phyloP scores from a whole-genome alignment of 2,329 filamentous ascomycete species.

The Xylaria sp. region DNA sequence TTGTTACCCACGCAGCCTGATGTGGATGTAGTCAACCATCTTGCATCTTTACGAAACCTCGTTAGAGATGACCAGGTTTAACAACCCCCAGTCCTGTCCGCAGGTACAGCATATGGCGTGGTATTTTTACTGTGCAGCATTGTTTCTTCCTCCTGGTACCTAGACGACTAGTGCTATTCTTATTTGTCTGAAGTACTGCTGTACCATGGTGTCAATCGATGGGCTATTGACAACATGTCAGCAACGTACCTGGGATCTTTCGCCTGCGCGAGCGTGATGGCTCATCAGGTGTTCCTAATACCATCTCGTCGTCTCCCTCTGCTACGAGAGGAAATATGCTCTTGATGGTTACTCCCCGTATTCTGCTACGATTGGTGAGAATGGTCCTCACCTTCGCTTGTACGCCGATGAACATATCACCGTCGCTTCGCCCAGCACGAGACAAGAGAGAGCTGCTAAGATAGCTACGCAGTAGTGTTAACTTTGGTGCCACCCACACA shows the following conservation, averaged over 20 bases:
- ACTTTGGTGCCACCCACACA: slow-evolving; percentile 34
- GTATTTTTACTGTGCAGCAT: slow-evolving; percentile 29
- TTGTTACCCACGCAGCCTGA: slow-evolving; percentile 30
- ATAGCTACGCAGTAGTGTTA: slow-evolving; percentile 33
- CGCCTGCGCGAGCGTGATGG: background rate
- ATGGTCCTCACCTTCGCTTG: background rate
- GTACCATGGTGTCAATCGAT: background rate
- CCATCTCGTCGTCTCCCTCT: background rate
- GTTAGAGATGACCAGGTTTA: slow-evolving; percentile 19
- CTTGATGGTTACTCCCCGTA: too few species aligned
- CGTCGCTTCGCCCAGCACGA: background rate
- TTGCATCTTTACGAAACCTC: slow-evolving; percentile 19
- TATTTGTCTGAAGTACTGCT: background rate
- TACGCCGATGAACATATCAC: slow-evolving; percentile 17
- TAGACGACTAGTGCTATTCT: slow-evolving; percentile 12
- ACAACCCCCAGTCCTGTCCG: slow-evolving; percentile 11
- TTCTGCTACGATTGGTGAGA: background rate
- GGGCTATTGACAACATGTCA: background rate
- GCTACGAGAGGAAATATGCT: background rate
- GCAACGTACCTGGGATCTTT: slow-evolving; percentile 7
- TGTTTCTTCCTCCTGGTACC: slow-evolving; percentile 10
- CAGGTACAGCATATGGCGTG: slow-evolving; percentile 8
- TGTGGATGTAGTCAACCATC: slow-evolving; percentile 17
- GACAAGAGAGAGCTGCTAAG: slow-evolving; percentile 29
- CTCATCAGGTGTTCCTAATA: background rate